phyloP scores from a whole-genome alignment of 306 rosid species.

The Leucaena leucocephala region DNA sequence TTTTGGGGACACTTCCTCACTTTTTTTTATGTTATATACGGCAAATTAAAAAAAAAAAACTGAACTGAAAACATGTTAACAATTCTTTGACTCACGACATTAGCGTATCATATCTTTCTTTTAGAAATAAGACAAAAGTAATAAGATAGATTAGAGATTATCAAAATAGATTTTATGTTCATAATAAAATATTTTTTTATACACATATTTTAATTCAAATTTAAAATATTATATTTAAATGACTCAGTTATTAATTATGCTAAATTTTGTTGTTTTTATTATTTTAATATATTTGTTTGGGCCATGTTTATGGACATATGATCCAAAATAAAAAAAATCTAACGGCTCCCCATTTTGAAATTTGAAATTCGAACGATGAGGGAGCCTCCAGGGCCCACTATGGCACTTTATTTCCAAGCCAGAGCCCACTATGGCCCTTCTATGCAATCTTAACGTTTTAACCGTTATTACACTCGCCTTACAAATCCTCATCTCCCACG shows the following conservation, averaged over 20 bases:
- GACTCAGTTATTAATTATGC: too few relatives aligned
- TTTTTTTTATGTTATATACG: too few relatives aligned
- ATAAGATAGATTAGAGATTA: too few relatives aligned
- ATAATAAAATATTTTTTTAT: too few relatives aligned
- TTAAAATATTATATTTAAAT: too few relatives aligned
- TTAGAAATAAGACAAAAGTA: too few relatives aligned
- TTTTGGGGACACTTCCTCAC: too few relatives aligned
- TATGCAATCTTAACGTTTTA: neutral
- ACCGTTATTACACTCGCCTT: neutral
- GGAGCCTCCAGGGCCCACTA: constrained; percentile 29
- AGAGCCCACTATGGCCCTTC: neutral
- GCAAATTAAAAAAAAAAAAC: too few relatives aligned
- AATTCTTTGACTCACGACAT: neutral
- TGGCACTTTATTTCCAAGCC: neutral
- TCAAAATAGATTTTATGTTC: too few relatives aligned
- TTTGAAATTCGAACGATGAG: constrained; percentile 32
- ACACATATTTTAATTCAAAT: too few relatives aligned
- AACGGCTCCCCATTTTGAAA: constrained; percentile 30
- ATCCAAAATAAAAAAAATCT: neutral
- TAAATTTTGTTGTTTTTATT: too few relatives aligned
- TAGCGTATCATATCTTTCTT: too few relatives aligned
- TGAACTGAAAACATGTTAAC: neutral
- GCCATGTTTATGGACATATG: neutral
- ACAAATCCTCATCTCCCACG: neutral
- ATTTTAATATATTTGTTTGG: neutral